Percentiles rank a stretch among this genome's conserved stretches.
These are phyloP conservation scores for Chlamydomonas eustigma DNA, from an alignment of 139 green algal species.

Conservation along the genomic window DNA sequence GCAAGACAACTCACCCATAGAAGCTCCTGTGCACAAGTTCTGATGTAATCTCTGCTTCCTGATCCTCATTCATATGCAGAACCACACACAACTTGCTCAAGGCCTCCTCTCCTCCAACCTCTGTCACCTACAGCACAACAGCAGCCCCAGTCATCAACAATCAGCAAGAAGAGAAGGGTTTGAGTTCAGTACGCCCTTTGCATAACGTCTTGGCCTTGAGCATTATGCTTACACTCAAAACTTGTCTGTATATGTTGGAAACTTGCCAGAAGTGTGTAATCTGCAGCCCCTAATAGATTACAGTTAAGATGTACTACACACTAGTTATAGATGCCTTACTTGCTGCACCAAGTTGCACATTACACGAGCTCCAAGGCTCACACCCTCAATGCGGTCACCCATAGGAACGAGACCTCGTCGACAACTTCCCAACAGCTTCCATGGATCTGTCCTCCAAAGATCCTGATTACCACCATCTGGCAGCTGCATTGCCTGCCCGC, in stretches of 20 bases:
- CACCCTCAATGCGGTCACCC: slow-evolving; percentile 11
- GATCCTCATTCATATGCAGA: slow-evolving; percentile 28
- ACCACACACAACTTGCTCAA: slow-evolving; percentile 24
- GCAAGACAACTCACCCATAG: slow-evolving; percentile 21
- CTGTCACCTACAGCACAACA: slow-evolving; percentile 4
- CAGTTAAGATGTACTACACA: neutral
- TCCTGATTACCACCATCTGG: neutral
- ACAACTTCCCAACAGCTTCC: neutral
- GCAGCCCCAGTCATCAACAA: too few relatives aligned
- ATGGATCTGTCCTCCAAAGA: slow-evolving; percentile 6
- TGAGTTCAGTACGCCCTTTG: neutral
- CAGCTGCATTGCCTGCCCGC: neutral
- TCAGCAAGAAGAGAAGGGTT: neutral
- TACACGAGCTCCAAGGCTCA: slow-evolving; percentile 23
- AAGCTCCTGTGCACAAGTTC: slow-evolving; percentile 23
- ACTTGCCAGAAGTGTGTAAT: neutral
- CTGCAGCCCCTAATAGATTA: neutral
- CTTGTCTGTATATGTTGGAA: neutral
- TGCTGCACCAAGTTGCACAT: slow-evolving; percentile 11
- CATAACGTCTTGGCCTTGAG: neutral
- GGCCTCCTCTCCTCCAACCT: slow-evolving; percentile 14
- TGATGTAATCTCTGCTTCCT: slow-evolving; percentile 28
- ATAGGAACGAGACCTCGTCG: slow-evolving; percentile 1
- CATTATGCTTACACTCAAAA: neutral
- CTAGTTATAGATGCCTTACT: neutral